Base-by-base conservation (phyloP, 129 eudicot genomes). In the Tanacetum coccineum region DNA sequence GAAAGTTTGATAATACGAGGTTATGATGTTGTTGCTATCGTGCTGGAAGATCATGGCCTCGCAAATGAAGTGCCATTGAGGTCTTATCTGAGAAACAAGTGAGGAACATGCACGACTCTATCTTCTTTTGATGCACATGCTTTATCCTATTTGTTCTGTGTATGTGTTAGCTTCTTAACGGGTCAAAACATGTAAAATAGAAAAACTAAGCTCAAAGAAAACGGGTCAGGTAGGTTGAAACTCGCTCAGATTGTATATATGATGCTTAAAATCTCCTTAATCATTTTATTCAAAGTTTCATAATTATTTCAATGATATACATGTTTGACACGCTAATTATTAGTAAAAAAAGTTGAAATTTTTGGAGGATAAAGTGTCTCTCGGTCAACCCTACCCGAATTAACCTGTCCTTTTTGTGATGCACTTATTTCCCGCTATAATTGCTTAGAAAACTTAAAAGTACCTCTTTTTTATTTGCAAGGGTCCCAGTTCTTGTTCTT, bases 401-500 rank as follows among this genome's bases (percentile, higher is more conserved):
- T 49, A 66, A 51, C 58, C 22, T 2, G 13, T 1, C 4, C n/a
- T 26, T 66, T 66, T 49, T 48, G 45, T 9, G 2, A 0, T 32
- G 19, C 30, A 53, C 22, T 20, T 63, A 17, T 62, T 60, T 42
- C 32, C 15, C 20, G 20, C 13, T 18, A 10, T 58, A n/a, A 40
- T 63, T 62, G 60, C 5, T 39, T 12, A 3, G 5, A 59, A 42
- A 67, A 60, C 74, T 60, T 51, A 52, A 44, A 44, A 53, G 40
- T 5, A 8, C 25, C 18, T 55, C 64, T 75, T 2, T 60, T n/a
- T 52, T 28, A 42, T 54, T 70, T 83, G 56, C 49, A 62, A 94
- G 99, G 85, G 79, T 89, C 62, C 99, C 95, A 20, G 97, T 94
- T 70, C 85, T 94, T 26, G 88, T 84, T 76, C 88, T 89, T 76